Conservation (phyloP, 2,329 filamentous ascomycete species). For the Sporothrix globosa region DNA sequence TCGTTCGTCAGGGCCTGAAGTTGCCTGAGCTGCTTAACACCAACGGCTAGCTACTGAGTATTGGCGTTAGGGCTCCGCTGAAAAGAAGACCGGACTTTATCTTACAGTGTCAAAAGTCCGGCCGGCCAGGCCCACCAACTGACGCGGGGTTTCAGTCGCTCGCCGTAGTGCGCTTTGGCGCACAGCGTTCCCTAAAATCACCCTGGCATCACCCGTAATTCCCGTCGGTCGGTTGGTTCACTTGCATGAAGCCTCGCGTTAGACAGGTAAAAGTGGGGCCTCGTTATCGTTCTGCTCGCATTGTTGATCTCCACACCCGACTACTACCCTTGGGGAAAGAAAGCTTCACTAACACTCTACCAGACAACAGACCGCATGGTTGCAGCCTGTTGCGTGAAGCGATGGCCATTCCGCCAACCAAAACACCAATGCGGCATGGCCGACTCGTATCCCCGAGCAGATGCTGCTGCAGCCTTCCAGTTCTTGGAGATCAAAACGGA, state of each 20-base stretch:
- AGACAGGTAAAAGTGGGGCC: neutral
- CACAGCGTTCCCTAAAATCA: neutral
- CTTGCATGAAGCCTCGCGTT: neutral
- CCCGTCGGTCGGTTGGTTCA: neutral
- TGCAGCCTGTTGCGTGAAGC: neutral
- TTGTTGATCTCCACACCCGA: neutral
- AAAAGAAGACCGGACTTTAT: slow-evolving; percentile 14
- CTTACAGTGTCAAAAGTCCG: neutral
- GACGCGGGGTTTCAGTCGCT: neutral
- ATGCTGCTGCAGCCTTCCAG: neutral
- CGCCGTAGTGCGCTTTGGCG: no score
- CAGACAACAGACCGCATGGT: neutral
- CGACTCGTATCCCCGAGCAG: neutral
- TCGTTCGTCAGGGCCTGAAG: no score
- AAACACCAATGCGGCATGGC: neutral
- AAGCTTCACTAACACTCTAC: no score
- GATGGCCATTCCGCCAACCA: neutral
- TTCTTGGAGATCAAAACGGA: no score
- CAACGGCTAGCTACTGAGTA: neutral
- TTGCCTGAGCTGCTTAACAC: neutral
- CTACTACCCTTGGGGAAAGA: no score
- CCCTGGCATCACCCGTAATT: slow-evolving; percentile 11
- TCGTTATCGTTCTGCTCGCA: neutral
- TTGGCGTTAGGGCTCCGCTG: no score
- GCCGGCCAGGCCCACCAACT: neutral